Conservation (phyloP, 2,329 filamentous ascomycete genomes). For the Stagonosporopsis rhizophila region DNA sequence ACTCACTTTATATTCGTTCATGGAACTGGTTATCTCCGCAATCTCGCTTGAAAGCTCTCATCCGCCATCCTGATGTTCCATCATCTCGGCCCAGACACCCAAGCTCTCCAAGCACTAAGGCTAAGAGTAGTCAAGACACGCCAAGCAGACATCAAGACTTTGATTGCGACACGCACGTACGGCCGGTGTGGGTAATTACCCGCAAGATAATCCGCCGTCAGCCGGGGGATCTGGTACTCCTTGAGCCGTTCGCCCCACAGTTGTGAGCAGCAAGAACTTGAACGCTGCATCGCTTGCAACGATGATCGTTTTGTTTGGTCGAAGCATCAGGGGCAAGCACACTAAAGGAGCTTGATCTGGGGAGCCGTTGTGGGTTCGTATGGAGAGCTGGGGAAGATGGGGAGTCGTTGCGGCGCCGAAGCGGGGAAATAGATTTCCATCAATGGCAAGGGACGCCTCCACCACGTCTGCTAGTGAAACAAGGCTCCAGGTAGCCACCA, state of each 20-base stretch:
- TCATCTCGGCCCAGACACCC: constrained; percentile 9
- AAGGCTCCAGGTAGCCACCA: neutral
- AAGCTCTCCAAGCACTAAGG: constrained; percentile 30
- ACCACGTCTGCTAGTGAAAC: neutral
- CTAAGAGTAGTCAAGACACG: constrained; percentile 27
- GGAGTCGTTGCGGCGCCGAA: neutral
- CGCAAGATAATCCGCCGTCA: neutral
- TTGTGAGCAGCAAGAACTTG: neutral
- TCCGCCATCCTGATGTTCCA: neutral
- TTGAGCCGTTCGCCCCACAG: neutral
- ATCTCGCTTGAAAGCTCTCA: neutral
- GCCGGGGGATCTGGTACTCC: neutral
- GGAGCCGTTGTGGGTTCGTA: constrained; percentile 4
- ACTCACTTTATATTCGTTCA: neutral
- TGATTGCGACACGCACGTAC: constrained; percentile 12
- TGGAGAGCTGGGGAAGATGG: constrained; percentile 8
- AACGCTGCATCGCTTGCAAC: neutral
- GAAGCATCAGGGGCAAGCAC: neutral
- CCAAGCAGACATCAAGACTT: constrained; percentile 12
- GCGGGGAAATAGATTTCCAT: constrained; percentile 20
- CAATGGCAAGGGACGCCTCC: neutral
- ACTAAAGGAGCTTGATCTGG: constrained; percentile 2
- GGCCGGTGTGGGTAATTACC: constrained; percentile 6
- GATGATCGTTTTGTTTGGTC: neutral
- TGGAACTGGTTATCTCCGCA: neutral